These are phyloP conservation scores for Dovyalis caffra DNA, from an alignment of 345 rosid genomes.

Conservation along the genomic window DNA sequence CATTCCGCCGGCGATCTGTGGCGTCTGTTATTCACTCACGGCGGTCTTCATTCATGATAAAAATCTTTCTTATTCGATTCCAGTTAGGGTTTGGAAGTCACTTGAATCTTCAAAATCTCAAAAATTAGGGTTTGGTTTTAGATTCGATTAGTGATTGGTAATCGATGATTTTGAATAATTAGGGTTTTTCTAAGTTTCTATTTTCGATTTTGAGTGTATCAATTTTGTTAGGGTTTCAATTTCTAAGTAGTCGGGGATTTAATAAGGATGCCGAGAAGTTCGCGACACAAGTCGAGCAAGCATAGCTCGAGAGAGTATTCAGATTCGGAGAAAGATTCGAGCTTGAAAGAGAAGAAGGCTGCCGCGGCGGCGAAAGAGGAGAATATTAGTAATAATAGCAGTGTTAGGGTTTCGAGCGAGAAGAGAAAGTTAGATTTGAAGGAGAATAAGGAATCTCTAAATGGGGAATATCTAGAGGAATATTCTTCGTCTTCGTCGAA, in stretches of 20 bases:
- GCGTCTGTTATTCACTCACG: background rate
- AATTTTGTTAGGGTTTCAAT: conserved; percentile 13
- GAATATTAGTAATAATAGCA: conserved; percentile 10
- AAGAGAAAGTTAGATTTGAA: conserved; percentile 63
- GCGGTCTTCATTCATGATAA: background rate
- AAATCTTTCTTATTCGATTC: background rate
- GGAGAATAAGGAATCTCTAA: conserved; percentile 39
- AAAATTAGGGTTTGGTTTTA: conserved; percentile 1
- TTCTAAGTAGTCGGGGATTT: background rate
- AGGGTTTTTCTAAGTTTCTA: conserved; percentile 20
- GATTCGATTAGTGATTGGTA: background rate
- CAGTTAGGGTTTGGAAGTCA: background rate
- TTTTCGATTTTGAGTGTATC: background rate
- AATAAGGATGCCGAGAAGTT: conserved; percentile 72
- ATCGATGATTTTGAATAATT: conserved; percentile 3
- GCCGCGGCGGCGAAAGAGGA: conserved; percentile 37
- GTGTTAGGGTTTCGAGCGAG: conserved; percentile 55
- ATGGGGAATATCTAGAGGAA: conserved; percentile 67
- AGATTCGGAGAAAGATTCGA: conserved; percentile 77
- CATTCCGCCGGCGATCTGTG: conserved; percentile 27
- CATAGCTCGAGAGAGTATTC: conserved; percentile 77
- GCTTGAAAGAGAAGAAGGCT: conserved; percentile 58
- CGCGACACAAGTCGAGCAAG: conserved; percentile 95
- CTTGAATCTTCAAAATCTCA: background rate
- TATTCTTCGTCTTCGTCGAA: conserved; percentile 51